A percentile compares a stretch with the other conserved stretches of the same genome.
phyloP scores from a whole-genome alignment of 148 eudicot genomes.

The Chenopodium berlandieri region DNA sequence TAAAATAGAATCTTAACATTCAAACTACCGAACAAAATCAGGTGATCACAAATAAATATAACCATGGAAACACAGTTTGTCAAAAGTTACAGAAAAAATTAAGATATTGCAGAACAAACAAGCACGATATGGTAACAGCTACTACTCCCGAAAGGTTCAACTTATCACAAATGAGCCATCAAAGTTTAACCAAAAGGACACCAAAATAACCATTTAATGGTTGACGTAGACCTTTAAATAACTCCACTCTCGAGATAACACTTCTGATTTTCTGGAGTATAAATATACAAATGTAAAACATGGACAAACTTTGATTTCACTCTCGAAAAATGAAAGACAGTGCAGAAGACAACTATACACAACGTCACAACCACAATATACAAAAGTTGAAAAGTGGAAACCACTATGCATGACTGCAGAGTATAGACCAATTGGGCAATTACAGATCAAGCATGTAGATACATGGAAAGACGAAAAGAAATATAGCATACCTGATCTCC shows the following conservation, averaged over 20 bases:
- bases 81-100: neutral
- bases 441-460: neutral
- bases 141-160: too few relatives aligned
- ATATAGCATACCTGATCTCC: constrained; percentile 75
- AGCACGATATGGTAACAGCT: too few relatives aligned
- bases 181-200: neutral
- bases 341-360: neutral
- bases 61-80: neutral
- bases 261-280: neutral
- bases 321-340: neutral
- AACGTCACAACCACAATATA: neutral
- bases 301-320: neutral
- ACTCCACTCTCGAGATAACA: neutral
- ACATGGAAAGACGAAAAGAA: constrained; percentile 9
- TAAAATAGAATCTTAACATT: neutral
- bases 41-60: neutral
- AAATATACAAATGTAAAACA: neutral
- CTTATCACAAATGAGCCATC: too few relatives aligned
- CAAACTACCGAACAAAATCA: neutral
- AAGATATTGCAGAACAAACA: too few relatives aligned
- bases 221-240: neutral
- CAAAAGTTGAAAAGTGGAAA: neutral
- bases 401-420: neutral
- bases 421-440: too few relatives aligned
- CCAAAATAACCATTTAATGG: neutral